Evolutionary conservation across 176 grass and related monocot genomes (phyloP), one percentile per base, ranked within the genome.

Genomic region (Neostapfia colusana): DNA sequence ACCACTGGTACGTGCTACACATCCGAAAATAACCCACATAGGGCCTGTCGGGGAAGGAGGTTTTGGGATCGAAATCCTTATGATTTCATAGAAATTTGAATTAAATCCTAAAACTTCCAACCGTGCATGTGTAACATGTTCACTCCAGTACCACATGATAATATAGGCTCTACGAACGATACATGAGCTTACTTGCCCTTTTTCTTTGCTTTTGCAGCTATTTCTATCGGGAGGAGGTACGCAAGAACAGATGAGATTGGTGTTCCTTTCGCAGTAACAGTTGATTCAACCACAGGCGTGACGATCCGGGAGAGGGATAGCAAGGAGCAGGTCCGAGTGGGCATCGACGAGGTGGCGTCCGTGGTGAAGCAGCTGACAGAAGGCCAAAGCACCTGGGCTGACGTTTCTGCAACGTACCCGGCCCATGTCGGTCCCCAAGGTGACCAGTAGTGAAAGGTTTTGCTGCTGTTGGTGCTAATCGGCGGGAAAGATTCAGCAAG

Each of bases 241-340:
- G 92, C 92, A 6, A 86, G 92, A 46, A 95, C 88, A 11, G 92
- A 95, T 2, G 92, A 95, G 72, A 84, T 91, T 0, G 92, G 92
- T 25, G 92, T 95, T 28, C 85, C 92, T 9, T 94, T 91, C 2
- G 88, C 92, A 0, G 51, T 95, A 58, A 95, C 92, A 5, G 92
- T 95, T 0, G 92, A 89, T 46, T 91, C 88, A 4, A 31, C 72
- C 6, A 81, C 82, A 4, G 80, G 67, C 1, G 83, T 95, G 51
- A 91, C 88, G 0, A 79, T 91, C 77, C 76, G 88, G 2, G 92
- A 91, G 79, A 85, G 88, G 77, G 92, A 95, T 48, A 89, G 85
- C 53, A 95, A 91, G 14, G 85, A 79, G 68, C 88, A 95, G 92
- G 69, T 95, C 41, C 83, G 88, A n/a, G 72, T 95, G 24, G 72